phyloP scores from a whole-genome alignment of 495 filamentous ascomycete genomes.

The Xylaria intraflava region DNA sequence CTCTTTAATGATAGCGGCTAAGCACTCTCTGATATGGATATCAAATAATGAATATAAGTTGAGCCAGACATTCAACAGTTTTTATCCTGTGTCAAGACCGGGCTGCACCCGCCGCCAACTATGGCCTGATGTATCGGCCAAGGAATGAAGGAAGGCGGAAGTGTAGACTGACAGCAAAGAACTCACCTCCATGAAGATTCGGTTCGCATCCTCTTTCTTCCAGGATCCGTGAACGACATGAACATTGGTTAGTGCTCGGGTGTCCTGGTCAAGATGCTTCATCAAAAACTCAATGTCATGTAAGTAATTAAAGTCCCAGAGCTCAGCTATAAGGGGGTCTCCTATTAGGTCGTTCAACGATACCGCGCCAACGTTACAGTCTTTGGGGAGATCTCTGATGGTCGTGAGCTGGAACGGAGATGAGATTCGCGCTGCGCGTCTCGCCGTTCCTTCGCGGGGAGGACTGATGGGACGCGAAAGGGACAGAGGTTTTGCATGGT shows the following conservation, averaged over 20 bases:
- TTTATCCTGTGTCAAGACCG: not conserved
- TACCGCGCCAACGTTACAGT: slow-evolving; percentile 61
- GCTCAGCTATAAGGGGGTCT: slow-evolving; percentile 74
- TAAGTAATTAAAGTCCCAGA: slow-evolving; percentile 87
- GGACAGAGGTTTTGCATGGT: slow-evolving; percentile 14
- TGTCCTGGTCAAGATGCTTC: slow-evolving; percentile 61
- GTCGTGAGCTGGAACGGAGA: slow-evolving; percentile 73
- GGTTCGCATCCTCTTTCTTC: slow-evolving; percentile 62
- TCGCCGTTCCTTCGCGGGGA: slow-evolving; percentile 25
- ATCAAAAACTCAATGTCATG: slow-evolving; percentile 71
- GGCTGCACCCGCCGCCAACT: not conserved
- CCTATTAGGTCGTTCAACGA: slow-evolving; percentile 66
- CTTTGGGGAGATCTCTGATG: slow-evolving; percentile 56
- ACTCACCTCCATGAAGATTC: slow-evolving; percentile 55
- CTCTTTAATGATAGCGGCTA: not conserved
- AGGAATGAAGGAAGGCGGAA: not conserved
- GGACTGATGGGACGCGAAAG: slow-evolving; percentile 37
- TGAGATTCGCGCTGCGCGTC: slow-evolving; percentile 16
- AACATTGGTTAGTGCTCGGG: slow-evolving; percentile 55
- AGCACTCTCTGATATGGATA: not conserved
- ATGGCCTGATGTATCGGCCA: not conserved
- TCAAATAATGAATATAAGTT: not conserved
- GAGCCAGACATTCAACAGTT: not conserved
- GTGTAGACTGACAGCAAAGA: not conserved
- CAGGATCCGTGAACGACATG: slow-evolving; percentile 84